These are phyloP conservation scores for Tympanopsis confertula DNA, from an alignment of 2,329 filamentous ascomycete species.

Conservation along the genomic window DNA sequence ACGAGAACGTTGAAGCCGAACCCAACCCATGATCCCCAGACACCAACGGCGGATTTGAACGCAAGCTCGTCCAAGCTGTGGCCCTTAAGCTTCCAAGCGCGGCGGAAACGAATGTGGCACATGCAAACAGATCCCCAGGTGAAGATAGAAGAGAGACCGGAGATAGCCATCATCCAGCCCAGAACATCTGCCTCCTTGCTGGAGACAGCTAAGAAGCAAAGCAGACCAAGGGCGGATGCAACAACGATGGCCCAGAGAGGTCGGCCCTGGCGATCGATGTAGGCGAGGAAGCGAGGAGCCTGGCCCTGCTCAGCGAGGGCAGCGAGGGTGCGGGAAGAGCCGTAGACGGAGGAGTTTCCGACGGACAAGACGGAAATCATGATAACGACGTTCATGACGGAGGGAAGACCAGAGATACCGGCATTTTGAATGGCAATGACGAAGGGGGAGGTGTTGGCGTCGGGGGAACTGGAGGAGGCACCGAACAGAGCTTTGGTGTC, in stretches of 20 bases:
- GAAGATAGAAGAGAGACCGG: slow-evolving; percentile 48
- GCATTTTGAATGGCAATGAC: slow-evolving; percentile 45
- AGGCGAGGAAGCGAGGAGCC: slow-evolving; percentile 27
- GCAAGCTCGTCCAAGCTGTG: slow-evolving; percentile 40
- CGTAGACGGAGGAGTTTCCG: slow-evolving; percentile 45
- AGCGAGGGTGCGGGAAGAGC: slow-evolving; percentile 42
- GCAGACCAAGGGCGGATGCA: slow-evolving; percentile 23
- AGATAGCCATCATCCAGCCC: slow-evolving; percentile 43
- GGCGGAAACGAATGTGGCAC: slow-evolving; percentile 46
- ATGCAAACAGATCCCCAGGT: slow-evolving; percentile 45
- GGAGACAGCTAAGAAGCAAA: slow-evolving; percentile 15
- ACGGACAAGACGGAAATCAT: slow-evolving; percentile 46
- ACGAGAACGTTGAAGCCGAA: slow-evolving; percentile 44
- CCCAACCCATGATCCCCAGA: slow-evolving; percentile 48
- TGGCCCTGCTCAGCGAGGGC: slow-evolving; percentile 34
- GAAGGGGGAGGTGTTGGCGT: slow-evolving; percentile 37
- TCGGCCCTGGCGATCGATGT: slow-evolving; percentile 30
- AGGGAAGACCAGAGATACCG: slow-evolving; percentile 39
- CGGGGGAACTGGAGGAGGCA: slow-evolving; percentile 19
- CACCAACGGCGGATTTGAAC: slow-evolving; percentile 42
- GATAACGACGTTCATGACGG: slow-evolving; percentile 52
- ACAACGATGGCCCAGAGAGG: slow-evolving; percentile 25
- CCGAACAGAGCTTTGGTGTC: slow-evolving; percentile 24
- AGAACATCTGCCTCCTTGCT: slow-evolving; percentile 19
- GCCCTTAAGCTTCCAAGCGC: slow-evolving; percentile 48